Base-by-base conservation (phyloP, 2,329 filamentous ascomycete genomes). In the Sporothrix euskadiensis region DNA sequence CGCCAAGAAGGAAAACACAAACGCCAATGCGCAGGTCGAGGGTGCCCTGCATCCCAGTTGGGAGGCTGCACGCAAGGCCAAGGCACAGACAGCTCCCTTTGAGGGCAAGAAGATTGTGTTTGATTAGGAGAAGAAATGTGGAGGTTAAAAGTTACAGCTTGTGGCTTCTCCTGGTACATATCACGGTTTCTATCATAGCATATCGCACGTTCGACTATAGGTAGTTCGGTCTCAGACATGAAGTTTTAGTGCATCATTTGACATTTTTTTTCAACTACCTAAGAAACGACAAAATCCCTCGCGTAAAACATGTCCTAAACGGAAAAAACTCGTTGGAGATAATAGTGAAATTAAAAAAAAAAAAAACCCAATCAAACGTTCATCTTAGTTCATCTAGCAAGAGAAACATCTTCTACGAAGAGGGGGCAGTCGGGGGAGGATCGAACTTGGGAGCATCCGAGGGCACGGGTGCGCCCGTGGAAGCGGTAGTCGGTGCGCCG, bases 31-130 rank as follows among this genome's bases (percentile, higher is more conserved):
- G 19, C 73, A 78, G 22, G 79, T 79, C 56, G 80, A 81, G 49
- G 83, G 88, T 0, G 76, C 85, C 3, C 79, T 92, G 77, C 90
- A 92, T 83, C 87, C 89, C 1, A 89, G 87, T 78, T 91, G 89
- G 89, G 87, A 87, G 76, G 89, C 89, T 73, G 87, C 84, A 76
- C 89, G 88, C 81, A 87, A 87, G 80, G 86, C 86, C 0, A 90
- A 90, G 74, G 82, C 86, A 75, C 84, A 86, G 78, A 85, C 84
- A 63, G 85, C 84, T 30, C 81, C 82, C 30, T 90, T 89, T 79
- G 78, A 85, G 72, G 88, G 88, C 69, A 86, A 84, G 75, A 90
- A 90, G 80, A 86, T 90, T 72, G 84, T 83, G 26, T 90, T 90
- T 81, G 87, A 89, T 56, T 78, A 71, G 59, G 26, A 26, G 26